These are phyloP conservation scores for Tephrocybe sp. DNA, from an alignment of 768 basidiomycete species.

Conservation along the genomic window DNA sequence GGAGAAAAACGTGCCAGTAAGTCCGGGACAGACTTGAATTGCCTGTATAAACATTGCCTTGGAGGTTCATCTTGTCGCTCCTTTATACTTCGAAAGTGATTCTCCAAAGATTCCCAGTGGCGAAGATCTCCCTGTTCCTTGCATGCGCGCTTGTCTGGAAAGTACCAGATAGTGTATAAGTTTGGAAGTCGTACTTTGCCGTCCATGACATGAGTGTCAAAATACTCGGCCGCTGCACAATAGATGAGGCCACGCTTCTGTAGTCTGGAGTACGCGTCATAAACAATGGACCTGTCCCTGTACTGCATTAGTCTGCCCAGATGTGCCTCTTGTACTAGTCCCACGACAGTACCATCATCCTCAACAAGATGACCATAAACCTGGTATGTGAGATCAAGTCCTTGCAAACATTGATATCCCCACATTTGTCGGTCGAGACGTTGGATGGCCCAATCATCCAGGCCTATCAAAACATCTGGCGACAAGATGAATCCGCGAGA, in stretches of 20 bases:
- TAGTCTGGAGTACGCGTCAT: conserved; percentile 29
- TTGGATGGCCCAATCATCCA: conserved; percentile 24
- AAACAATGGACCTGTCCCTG: conserved; percentile 30
- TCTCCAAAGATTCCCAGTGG: conserved; percentile 28
- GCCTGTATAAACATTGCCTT: conserved; percentile 1
- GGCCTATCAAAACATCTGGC: conserved; percentile 34
- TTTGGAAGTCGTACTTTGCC: conserved; percentile 35
- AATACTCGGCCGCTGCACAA: conserved; percentile 13
- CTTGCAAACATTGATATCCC: conserved; percentile 26
- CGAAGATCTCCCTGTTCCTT: conserved; percentile 19
- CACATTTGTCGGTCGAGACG: conserved; percentile 30
- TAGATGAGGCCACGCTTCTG: conserved; percentile 28
- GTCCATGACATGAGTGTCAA: conserved; percentile 31
- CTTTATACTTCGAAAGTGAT: conserved; percentile 25
- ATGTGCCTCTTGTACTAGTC: conserved; percentile 37
- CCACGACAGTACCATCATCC: conserved; percentile 30
- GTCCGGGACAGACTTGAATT: conserved; percentile 8
- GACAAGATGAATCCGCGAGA: not conserved
- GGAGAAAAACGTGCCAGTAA: conserved; percentile 15
- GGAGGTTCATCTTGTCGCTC: not conserved
- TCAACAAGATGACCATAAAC: conserved; percentile 34
- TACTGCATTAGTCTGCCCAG: conserved; percentile 28
- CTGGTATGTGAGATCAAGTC: conserved; percentile 35
- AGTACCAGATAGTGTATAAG: conserved; percentile 20
- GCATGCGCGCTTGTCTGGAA: conserved; percentile 19